These are phyloP conservation scores for Cercospora canescens DNA, from an alignment of 2,329 filamentous ascomycete genomes.

Conservation along the genomic window DNA sequence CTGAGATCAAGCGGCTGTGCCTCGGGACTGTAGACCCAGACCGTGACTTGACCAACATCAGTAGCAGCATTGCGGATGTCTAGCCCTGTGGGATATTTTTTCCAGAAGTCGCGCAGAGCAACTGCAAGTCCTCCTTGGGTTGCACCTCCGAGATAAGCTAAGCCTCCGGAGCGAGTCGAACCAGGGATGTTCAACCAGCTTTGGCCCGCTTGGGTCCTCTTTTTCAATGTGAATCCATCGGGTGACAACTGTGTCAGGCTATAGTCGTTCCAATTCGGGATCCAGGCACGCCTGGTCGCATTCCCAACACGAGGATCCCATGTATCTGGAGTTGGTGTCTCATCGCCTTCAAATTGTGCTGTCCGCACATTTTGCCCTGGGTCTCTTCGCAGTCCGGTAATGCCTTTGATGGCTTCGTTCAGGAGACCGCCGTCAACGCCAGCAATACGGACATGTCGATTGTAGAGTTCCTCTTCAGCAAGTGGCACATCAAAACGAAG, in stretches of 20 bases:
- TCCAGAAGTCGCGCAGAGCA: constrained; percentile 63
- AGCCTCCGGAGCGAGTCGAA: constrained; percentile 56
- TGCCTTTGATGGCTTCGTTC: constrained; percentile 59
- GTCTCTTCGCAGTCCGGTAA: constrained; percentile 60
- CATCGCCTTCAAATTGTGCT: constrained; percentile 53
- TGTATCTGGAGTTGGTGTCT: constrained; percentile 45
- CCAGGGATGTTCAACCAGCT: constrained; percentile 61
- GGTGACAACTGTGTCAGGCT: constrained; percentile 58
- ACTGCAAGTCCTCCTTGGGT: constrained; percentile 59
- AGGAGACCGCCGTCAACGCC: constrained; percentile 58
- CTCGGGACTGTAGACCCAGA: constrained; percentile 62
- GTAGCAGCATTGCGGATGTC: constrained; percentile 55
- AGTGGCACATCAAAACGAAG: constrained; percentile 59
- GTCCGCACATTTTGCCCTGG: constrained; percentile 52
- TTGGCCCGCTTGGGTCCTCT: constrained; percentile 59
- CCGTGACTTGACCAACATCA: constrained; percentile 54
- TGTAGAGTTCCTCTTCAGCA: constrained; percentile 53
- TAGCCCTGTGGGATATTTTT: constrained; percentile 60
- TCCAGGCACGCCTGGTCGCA: constrained; percentile 53
- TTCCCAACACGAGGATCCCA: constrained; percentile 48
- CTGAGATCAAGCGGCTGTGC: constrained; percentile 58
- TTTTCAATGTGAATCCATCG: constrained; percentile 62
- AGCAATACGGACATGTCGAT: constrained; percentile 60
- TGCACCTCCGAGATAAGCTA: constrained; percentile 61
- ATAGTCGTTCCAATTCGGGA: constrained; percentile 61